These are phyloP conservation scores for Hyaloscypha variabilis DNA, from an alignment of 495 filamentous ascomycete species.

Conservation along the genomic window DNA sequence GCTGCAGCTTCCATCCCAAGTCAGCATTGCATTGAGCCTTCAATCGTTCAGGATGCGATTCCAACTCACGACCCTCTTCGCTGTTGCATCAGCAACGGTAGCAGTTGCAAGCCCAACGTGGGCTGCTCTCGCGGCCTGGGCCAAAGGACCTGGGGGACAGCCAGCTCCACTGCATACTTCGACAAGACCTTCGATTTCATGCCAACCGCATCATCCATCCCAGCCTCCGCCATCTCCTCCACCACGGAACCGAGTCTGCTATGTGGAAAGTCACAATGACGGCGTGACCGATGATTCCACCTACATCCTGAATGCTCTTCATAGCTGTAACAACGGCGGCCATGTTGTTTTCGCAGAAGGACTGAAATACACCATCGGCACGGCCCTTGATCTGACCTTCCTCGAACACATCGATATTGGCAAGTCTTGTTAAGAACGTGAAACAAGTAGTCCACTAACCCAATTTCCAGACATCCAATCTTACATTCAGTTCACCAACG, in stretches of 20 bases:
- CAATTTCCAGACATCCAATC: slow-evolving; percentile 48
- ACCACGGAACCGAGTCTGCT: slow-evolving; percentile 33
- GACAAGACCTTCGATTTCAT: slow-evolving; percentile 30
- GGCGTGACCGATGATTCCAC: slow-evolving; percentile 59
- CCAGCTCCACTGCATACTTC: slow-evolving; percentile 28
- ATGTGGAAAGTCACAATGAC: slow-evolving; percentile 39
- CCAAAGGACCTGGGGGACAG: background rate
- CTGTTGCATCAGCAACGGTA: slow-evolving; percentile 18
- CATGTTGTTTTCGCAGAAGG: slow-evolving; percentile 61
- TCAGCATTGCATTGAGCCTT: background rate
- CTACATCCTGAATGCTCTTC: slow-evolving; percentile 58
- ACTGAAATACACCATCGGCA: slow-evolving; percentile 63
- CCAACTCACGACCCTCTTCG: slow-evolving; percentile 16
- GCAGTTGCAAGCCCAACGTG: slow-evolving; percentile 24
- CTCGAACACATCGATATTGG: slow-evolving; percentile 63
- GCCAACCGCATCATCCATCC: slow-evolving; percentile 33
- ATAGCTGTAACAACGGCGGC: slow-evolving; percentile 68
- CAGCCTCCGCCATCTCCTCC: slow-evolving; percentile 31
- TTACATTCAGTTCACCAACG: slow-evolving; percentile 60
- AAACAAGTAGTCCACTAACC: background rate
- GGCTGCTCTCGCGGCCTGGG: slow-evolving; percentile 12
- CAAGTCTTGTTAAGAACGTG: slow-evolving; percentile 1
- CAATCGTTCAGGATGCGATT: slow-evolving; percentile 28
- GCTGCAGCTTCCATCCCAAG: background rate
- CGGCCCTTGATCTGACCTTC: slow-evolving; percentile 66